phyloP scores from a whole-genome alignment of 371 early-diverging fungal genomes.

The Parasitella parasitica region DNA sequence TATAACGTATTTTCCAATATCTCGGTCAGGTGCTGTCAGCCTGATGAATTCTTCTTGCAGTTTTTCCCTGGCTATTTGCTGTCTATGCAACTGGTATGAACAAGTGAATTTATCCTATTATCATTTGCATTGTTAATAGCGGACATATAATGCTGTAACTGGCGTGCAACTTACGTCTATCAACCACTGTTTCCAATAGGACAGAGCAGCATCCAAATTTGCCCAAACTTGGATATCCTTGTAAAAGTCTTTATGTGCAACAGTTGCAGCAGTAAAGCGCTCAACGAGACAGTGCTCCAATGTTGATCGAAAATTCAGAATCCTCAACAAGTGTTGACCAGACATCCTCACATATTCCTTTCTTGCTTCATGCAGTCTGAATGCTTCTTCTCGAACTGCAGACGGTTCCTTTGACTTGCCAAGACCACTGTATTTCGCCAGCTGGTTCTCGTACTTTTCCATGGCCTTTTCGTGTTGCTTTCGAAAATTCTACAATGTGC shows the following conservation, averaged over 20 bases:
- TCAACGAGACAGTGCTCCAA: slow-evolving; percentile 28
- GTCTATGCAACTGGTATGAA: slow-evolving; percentile 22
- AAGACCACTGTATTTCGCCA: slow-evolving; percentile 51
- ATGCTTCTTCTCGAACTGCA: slow-evolving; percentile 63
- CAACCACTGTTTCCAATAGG: slow-evolving; percentile 31
- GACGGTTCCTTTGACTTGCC: slow-evolving; percentile 62
- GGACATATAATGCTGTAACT: neutral
- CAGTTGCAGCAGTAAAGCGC: slow-evolving; percentile 22
- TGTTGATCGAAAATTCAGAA: slow-evolving; percentile 27
- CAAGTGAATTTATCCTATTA: slow-evolving; percentile 26
- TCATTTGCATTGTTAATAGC: neutral
- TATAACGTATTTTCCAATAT: slow-evolving; percentile 13
- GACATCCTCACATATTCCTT: slow-evolving; percentile 57
- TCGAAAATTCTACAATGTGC: slow-evolving; percentile 23
- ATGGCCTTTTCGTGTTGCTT: slow-evolving; percentile 51
- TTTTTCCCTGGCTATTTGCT: slow-evolving; percentile 19
- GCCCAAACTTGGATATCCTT: slow-evolving; percentile 23
- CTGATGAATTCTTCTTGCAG: slow-evolving; percentile 28
- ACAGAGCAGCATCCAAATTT: slow-evolving; percentile 22
- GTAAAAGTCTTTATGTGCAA: slow-evolving; percentile 24
- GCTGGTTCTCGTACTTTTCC: slow-evolving; percentile 62
- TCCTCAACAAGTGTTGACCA: slow-evolving; percentile 22
- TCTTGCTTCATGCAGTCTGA: slow-evolving; percentile 57
- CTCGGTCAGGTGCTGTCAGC: slow-evolving; percentile 20
- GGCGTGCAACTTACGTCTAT: slow-evolving; percentile 13